Percentiles rank a stretch among this genome's conserved stretches.
Evolutionary conservation across 2,329 filamentous ascomycete genomes (phyloP).

Genomic region (Ophiostoma triangulosporum): DNA sequence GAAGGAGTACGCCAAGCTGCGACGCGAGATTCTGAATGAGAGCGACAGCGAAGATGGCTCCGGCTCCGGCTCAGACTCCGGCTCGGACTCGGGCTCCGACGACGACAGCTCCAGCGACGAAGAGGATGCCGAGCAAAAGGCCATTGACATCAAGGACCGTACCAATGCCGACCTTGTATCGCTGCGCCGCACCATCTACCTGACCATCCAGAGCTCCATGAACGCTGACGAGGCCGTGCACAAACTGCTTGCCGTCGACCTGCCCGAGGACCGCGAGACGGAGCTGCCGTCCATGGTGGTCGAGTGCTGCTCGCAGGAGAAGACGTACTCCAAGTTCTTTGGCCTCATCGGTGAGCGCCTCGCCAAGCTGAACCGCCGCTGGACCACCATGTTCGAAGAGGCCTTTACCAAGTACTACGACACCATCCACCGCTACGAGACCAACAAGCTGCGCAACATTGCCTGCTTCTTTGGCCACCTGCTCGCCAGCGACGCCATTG

Average conservation of each 20-base stretch:
- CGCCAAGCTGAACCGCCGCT: constrained; percentile 87
- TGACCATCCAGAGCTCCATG: constrained; percentile 94
- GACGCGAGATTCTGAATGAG: constrained; percentile 88
- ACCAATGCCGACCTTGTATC: constrained; percentile 93
- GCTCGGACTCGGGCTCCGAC: constrained; percentile 31
- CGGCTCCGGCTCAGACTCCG: constrained; percentile 25
- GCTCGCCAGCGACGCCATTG: constrained; percentile 74
- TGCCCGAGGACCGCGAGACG: constrained; percentile 73
- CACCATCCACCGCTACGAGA: constrained; percentile 94
- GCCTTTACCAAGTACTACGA: constrained; percentile 90
- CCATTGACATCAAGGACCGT: constrained; percentile 93
- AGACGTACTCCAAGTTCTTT: constrained; percentile 96
- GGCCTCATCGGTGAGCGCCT: constrained; percentile 89
- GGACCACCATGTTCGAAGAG: constrained; percentile 85
- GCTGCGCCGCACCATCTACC: constrained; percentile 82
- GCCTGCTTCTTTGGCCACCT: constrained; percentile 90
- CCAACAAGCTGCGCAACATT: constrained; percentile 87
- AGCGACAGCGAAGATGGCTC: constrained; percentile 61
- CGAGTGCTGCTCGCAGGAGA: constrained; percentile 91
- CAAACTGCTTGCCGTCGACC: constrained; percentile 87
- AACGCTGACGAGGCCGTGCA: constrained; percentile 95
- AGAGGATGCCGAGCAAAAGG: constrained; percentile 64
- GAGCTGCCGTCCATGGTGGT: constrained; percentile 95
- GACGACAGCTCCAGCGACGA: constrained; percentile 48
- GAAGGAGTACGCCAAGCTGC: constrained; percentile 75